Base-by-base conservation (phyloP, 345 rosid genomes). In the Geranium brycei region DNA sequence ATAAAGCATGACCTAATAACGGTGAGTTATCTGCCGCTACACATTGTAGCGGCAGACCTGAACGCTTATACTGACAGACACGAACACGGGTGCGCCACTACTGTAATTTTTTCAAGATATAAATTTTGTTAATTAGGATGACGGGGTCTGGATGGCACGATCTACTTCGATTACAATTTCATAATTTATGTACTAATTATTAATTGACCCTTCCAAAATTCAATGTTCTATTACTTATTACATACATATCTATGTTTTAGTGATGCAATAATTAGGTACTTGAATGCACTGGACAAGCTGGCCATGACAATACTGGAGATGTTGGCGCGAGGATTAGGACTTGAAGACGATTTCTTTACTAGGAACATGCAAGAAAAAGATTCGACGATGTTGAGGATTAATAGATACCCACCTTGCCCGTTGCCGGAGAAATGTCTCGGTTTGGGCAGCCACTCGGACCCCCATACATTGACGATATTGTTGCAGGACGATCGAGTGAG, bases 371-470 rank as follows among this genome's bases (percentile, higher is more conserved):
- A 62, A 38, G 55, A 35, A 38, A 62, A 62, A 62, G 64, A 62
- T 5, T 47, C 64, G 12, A 62, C 64, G 14, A 62, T 62, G 55
- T 0, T 62, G 8, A 62, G 64, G 55, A 28, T 40, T 62, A 62
- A 40, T 19, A 62, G 55, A 35, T 62, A 40, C 15, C 64, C 55
- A 13, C 64, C 53, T 4, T 62, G 64, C 38, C 64, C 64, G 4
- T 47, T 62, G 28, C 55, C 64, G 12, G 64, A 35, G 38, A 62
- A 62, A 62, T 62, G 64, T 62, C 53, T 62, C 17, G 64, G 64
- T 0, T 4, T 62, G 11, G 55, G 53, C 1, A 62, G 55, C 55
- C 53, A 62, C 6, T 38, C 64, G 17, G 28, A 62, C 55, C 55
- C 64, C 16, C 55, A 17, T 38, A 35, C 55, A 2, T 12, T 35